Base-by-base conservation (phyloP, 352 stramenopile species). In the Globisporangium recalcitrans region DNA sequence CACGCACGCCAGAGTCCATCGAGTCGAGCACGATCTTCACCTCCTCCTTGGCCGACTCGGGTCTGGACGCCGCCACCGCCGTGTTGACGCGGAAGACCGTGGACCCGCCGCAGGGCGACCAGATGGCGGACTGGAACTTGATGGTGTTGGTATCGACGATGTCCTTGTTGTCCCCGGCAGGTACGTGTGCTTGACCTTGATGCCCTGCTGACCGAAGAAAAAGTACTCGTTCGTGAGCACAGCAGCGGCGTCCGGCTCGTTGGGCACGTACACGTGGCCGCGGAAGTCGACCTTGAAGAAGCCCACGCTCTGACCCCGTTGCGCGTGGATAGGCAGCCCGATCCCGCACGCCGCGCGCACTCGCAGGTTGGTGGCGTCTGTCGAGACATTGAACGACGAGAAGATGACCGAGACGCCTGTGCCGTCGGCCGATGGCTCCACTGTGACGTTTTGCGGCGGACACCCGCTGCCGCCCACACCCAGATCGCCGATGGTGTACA, bases 41-140 rank as follows among this genome's bases (percentile, higher is more conserved):
- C 51, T 78, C 46, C 19, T 69, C 58, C 0, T 21, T 9, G 11
- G 16, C 21, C 1, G 19, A 27, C 10, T 4, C 40, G 0, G 47
- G 38, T 4, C 65, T 71, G 13, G 32, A 46, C 7, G 68, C 68
- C 1, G 34, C 55, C 5, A 75, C 31, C 2, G 47, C 60, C 10
- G 58, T 74, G 59, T 78, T 78, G 51, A 74, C 60, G 32, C 71
- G 71, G 24, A 78, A 78, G 58, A 65, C 74, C 27, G 71, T 74
- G 13, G 68, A 63, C 19, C 62, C 68, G 9, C 71, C 68, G 38
- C 71, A 78, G 21, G 68, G 60, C 4, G 71, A 72, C 68, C 65
- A 76, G 46, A 78, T 67, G 29, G 70, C 40, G 16, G 68, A 69
- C 53, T 68, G 56, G 7, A 78, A 55, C 14, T 65, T 57, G 65